Percentiles rank a stretch among this genome's conserved stretches.
phyloP scores from a whole-genome alignment of 108 stramenopile species.

The Fragilariopsis cylindrus region DNA sequence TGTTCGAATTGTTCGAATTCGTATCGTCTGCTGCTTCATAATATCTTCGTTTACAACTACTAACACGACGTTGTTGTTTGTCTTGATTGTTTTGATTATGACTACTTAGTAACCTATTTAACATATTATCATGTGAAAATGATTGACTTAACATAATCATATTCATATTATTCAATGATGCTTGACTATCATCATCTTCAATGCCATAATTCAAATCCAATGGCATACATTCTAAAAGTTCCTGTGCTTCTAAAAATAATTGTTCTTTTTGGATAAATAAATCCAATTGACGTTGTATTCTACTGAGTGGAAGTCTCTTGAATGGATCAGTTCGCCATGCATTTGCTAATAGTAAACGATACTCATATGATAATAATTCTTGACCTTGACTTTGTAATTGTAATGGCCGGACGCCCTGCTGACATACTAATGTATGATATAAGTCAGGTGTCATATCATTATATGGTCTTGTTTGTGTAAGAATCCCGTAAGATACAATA shows the following conservation, averaged over 20 bases:
- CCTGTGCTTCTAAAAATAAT: conserved; percentile 1
- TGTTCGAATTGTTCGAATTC: too few relatives aligned
- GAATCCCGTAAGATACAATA: conserved; percentile 69
- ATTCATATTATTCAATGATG: too few relatives aligned
- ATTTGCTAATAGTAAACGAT: not conserved
- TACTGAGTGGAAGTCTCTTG: not conserved
- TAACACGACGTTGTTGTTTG: too few relatives aligned
- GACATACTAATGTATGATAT: conserved; percentile 70
- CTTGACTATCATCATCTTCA: too few relatives aligned
- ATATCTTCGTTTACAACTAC: too few relatives aligned
- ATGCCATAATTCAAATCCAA: too few relatives aligned
- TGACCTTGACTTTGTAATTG: not conserved
- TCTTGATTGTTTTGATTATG: too few relatives aligned
- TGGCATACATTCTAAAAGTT: conserved; percentile 1
- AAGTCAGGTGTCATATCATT: conserved; percentile 72
- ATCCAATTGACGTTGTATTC: conserved; percentile 9
- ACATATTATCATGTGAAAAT: too few relatives aligned
- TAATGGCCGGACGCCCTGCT: conserved; percentile 33
- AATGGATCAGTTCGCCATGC: conserved; percentile 10
- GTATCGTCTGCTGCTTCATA: too few relatives aligned
- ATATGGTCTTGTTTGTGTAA: conserved; percentile 63
- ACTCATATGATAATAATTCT: not conserved
- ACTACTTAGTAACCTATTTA: too few relatives aligned
- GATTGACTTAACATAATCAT: too few relatives aligned
- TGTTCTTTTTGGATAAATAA: conserved; percentile 12